Conservation (phyloP, 2,329 filamentous ascomycete species). For the Xylaria sp. region DNA sequence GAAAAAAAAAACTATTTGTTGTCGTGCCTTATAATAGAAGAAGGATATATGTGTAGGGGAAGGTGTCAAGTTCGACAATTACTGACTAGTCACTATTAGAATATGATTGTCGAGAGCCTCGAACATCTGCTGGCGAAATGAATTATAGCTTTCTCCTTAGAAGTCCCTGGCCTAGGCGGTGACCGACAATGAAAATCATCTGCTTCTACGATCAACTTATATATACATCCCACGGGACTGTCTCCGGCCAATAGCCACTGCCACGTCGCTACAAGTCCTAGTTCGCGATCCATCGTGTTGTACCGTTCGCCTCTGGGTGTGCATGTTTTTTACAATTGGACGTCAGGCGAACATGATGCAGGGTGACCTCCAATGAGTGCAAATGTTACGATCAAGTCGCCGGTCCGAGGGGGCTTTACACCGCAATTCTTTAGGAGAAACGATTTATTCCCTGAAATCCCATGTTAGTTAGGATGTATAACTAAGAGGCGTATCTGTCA, state of each 20-base stretch:
- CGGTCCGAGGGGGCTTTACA: background rate
- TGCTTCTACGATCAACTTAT: slow-evolving; percentile 16
- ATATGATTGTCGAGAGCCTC: background rate
- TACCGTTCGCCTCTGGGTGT: background rate
- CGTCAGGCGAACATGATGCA: slow-evolving; percentile 5
- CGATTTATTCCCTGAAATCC: too few relatives aligned
- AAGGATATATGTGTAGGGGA: background rate
- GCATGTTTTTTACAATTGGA: slow-evolving; percentile 1
- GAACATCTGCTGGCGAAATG: background rate
- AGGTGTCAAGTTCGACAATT: background rate
- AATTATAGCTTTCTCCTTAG: background rate
- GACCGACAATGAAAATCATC: background rate
- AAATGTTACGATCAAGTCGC: background rate
- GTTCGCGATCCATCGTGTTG: background rate
- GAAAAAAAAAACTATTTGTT: background rate
- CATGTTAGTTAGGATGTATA: too few relatives aligned
- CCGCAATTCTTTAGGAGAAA: too few relatives aligned
- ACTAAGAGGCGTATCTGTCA: background rate
- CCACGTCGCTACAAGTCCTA: background rate
- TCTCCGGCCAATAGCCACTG: background rate
- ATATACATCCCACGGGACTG: slow-evolving; percentile 1
- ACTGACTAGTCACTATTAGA: background rate
- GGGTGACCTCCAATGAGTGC: background rate
- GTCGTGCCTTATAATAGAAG: background rate
- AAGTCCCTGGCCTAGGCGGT: background rate